Conservation (phyloP, 768 basidiomycete species). For the Tricholoma saponaceum region DNA sequence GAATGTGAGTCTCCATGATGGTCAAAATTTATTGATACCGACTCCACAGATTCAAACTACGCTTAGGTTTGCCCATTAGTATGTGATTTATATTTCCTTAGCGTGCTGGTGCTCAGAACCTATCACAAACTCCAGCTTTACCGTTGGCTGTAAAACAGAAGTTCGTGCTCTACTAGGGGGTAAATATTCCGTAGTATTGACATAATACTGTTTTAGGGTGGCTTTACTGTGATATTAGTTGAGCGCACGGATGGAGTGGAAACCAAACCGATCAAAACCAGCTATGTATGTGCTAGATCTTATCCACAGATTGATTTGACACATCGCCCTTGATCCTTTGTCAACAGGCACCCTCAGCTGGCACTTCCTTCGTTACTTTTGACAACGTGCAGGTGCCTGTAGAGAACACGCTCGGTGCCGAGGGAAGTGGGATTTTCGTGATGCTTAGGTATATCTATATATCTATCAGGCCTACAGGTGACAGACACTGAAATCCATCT, state of each 20-base stretch:
- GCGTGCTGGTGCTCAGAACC: background rate
- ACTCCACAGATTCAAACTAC: slow-evolving; percentile 6
- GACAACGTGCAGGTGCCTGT: slow-evolving; percentile 83
- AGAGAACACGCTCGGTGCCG: slow-evolving; percentile 78
- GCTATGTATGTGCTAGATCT: slow-evolving; percentile 21
- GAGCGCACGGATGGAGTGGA: slow-evolving; percentile 80
- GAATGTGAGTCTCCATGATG: slow-evolving; percentile 38
- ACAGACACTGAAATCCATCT: background rate
- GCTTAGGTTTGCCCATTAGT: slow-evolving; percentile 40
- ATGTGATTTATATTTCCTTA: slow-evolving; percentile 14
- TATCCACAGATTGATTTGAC: background rate
- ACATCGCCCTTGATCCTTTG: background rate
- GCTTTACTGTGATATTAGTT: slow-evolving; percentile 83
- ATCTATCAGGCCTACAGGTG: slow-evolving; percentile 1
- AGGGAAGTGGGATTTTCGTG: slow-evolving; percentile 62
- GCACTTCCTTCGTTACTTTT: slow-evolving; percentile 74
- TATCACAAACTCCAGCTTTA: slow-evolving; percentile 41
- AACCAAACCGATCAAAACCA: slow-evolving; percentile 84
- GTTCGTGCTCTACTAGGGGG: slow-evolving; percentile 16
- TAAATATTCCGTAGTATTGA: background rate
- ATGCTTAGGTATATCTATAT: slow-evolving; percentile 38
- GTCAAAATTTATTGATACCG: background rate
- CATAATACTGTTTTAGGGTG: slow-evolving; percentile 30
- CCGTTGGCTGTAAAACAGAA: slow-evolving; percentile 60
- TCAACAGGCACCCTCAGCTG: slow-evolving; percentile 66